These are phyloP conservation scores for Begonia masoniana DNA, from an alignment of 306 rosid species.

Conservation along the genomic window DNA sequence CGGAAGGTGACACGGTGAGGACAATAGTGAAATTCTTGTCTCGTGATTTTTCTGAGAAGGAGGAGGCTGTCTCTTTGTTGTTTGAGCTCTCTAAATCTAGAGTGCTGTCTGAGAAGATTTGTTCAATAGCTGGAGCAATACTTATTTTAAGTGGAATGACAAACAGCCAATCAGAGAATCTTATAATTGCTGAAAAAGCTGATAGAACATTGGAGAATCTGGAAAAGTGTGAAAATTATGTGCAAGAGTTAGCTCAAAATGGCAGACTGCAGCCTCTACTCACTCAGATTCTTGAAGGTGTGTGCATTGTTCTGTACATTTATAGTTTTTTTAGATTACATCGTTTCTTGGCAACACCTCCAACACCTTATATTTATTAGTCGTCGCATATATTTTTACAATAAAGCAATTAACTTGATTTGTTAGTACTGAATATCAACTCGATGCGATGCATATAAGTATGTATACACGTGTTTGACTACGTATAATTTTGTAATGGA, in stretches of 20 bases:
- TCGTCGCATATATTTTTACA: too few species aligned
- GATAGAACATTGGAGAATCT: conserved; percentile 72
- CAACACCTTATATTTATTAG: too few species aligned
- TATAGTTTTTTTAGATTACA: not conserved
- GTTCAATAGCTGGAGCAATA: conserved; percentile 85
- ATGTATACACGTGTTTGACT: too few species aligned
- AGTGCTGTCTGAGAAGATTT: conserved; percentile 74
- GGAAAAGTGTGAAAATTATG: conserved; percentile 74
- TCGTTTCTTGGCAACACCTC: not conserved
- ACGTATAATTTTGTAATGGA: too few species aligned
- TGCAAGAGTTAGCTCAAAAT: conserved; percentile 87
- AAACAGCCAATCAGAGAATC: conserved; percentile 80
- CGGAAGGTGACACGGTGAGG: conserved; percentile 87
- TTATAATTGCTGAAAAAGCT: conserved; percentile 62
- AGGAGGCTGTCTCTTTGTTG: conserved; percentile 88
- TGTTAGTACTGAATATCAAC: too few species aligned
- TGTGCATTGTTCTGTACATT: conserved; percentile 9
- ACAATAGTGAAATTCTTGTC: conserved; percentile 77
- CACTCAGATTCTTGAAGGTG: conserved; percentile 84
- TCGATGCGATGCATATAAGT: too few species aligned
- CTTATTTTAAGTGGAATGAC: conserved; percentile 96
- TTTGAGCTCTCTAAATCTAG: conserved; percentile 86
- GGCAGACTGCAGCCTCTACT: conserved; percentile 88
- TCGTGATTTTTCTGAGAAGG: conserved; percentile 80
- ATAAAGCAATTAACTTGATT: too few species aligned